Base-by-base conservation (phyloP, 108 stramenopile genomes). In the Licmophora abbreviata region DNA sequence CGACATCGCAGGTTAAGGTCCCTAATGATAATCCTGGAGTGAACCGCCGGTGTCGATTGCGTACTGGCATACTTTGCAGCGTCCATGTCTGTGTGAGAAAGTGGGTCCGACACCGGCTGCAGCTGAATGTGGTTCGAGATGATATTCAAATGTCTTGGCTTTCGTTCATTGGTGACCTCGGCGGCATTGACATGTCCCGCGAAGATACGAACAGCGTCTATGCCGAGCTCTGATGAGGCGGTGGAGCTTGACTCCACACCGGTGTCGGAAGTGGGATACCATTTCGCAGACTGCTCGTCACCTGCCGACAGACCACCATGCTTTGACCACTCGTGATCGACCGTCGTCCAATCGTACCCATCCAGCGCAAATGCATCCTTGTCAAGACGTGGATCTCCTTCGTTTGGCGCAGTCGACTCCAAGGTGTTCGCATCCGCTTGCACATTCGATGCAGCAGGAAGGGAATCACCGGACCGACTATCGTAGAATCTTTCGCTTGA, bases 341-440 rank as follows among this genome's bases (percentile, higher is more conserved):
- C 63, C 34, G 76, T 57, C 35, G 79, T 77, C 88, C 88, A 90
- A 29, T 78, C 82, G 41, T 90, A 78, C 24, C 81, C 83, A 54
- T 74, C 77, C 14, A 78, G 55, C 40, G 68, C 34, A 48, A 70
- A 64, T 36, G 11, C 29, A n/a, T 32, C 30, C 15, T 14, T n/a
- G n/a, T n/a, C 38, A 40, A 40, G 5, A 40, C 5, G 20, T 40
- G 15, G 12, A 14, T 50, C 32, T 2, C 14, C 15, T n/a, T n/a
- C 14, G 6, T 46, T 14, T 46, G 22, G n/a, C n/a, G 38, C 38
- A 20, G 38, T 40, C 38, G 20, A 40, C 38, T 40, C 15, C 20
- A 18, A 5, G 38, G 5, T 40, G 18, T 2, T 40, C 38, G 18
- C 15, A 5, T 40, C 34, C 34, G 10, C 34, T 12, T 44, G 12